Evolutionary conservation across 164 flowering plant species (phyloP).

Genomic region (Echeveria elegans): DNA sequence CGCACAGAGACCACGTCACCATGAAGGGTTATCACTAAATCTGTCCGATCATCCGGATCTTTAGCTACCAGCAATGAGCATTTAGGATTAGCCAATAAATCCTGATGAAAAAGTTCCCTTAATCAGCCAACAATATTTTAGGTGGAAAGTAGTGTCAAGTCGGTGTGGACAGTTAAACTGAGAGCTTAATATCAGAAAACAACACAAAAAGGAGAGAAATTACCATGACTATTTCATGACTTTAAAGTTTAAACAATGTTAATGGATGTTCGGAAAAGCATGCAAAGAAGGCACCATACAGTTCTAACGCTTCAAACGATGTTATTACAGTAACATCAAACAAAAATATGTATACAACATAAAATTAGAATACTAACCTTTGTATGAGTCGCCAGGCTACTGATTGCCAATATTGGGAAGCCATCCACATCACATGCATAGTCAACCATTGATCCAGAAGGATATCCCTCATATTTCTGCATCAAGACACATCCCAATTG

Average conservation of each 20-base stretch:
- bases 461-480: conserved; percentile 88
- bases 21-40: conserved; percentile 60
- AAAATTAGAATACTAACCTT: conserved; percentile 34
- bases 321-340: background rate
- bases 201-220: no score
- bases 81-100: conserved; percentile 60
- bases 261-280: background rate
- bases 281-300: background rate
- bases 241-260: no score
- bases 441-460: conserved; percentile 97
- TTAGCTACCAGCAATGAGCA: conserved; percentile 87
- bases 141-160: no score
- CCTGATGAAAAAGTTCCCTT: conserved; percentile 30
- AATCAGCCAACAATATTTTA: background rate
- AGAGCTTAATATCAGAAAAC: no score
- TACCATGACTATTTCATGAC: no score
- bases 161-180: no score
- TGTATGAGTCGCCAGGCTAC: conserved; percentile 75
- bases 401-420: conserved; percentile 76
- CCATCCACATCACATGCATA: conserved; percentile 87
- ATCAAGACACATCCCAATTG: conserved; percentile 4
- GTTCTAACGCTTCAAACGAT: background rate
- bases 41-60: conserved; percentile 87
- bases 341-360: no score
- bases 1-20: conserved; percentile 80